These are phyloP conservation scores for Diaporthe australafricana DNA, from an alignment of 2,329 filamentous ascomycete species.

Conservation along the genomic window DNA sequence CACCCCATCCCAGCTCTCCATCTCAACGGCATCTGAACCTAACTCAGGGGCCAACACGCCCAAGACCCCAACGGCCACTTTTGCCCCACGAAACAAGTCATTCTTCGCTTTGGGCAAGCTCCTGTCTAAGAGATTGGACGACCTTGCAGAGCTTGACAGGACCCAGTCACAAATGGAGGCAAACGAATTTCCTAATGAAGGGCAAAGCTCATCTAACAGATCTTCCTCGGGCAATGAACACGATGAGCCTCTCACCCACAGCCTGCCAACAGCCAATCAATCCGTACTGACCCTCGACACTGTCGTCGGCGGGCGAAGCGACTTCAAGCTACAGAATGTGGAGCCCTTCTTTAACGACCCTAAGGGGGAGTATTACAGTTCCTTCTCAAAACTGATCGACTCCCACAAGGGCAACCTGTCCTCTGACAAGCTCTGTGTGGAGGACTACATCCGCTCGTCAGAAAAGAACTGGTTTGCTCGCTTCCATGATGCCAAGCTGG, in stretches of 20 bases:
- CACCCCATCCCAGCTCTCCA: slow-evolving; percentile 1
- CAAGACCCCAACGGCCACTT: background rate
- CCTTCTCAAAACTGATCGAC: slow-evolving; percentile 68
- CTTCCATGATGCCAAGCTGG: slow-evolving; percentile 69
- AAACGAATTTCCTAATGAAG: slow-evolving; percentile 42
- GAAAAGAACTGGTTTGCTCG: slow-evolving; percentile 76
- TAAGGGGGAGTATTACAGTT: slow-evolving; percentile 69
- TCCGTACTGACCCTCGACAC: slow-evolving; percentile 62
- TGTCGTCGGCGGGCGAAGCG: slow-evolving; percentile 70
- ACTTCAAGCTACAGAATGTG: slow-evolving; percentile 73
- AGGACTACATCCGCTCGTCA: slow-evolving; percentile 72
- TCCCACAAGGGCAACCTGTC: slow-evolving; percentile 66
- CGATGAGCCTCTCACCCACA: background rate
- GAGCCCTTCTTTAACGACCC: slow-evolving; percentile 76
- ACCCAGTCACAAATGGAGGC: slow-evolving; percentile 34
- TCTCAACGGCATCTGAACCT: slow-evolving; percentile 19
- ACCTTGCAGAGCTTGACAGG: slow-evolving; percentile 30
- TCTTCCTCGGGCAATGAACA: slow-evolving; percentile 29
- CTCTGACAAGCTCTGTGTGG: slow-evolving; percentile 70
- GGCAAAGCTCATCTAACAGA: slow-evolving; percentile 35
- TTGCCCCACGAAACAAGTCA: slow-evolving; percentile 12
- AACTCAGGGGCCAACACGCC: slow-evolving; percentile 25
- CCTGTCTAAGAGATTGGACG: slow-evolving; percentile 22
- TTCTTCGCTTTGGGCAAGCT: slow-evolving; percentile 26
- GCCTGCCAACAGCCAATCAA: slow-evolving; percentile 24